Conservation (phyloP, 2,329 filamentous ascomycete genomes). For the Sarocladium brachiariae region DNA sequence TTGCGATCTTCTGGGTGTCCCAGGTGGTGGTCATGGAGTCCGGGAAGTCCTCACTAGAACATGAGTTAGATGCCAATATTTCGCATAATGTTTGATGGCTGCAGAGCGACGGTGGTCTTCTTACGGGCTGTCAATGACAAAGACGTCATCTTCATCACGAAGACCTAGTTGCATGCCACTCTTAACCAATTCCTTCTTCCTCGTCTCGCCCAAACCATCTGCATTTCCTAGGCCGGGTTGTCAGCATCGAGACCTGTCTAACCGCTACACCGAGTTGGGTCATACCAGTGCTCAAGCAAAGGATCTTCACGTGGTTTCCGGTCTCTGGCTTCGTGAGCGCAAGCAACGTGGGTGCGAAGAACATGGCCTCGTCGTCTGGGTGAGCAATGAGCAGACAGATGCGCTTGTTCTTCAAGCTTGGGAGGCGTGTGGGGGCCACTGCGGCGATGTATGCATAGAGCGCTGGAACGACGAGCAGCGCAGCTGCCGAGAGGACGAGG, state of each 20-base stretch:
- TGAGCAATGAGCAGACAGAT: constrained; percentile 93
- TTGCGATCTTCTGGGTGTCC: constrained; percentile 63
- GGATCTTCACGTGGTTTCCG: constrained; percentile 87
- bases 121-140: constrained; percentile 74
- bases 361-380: constrained; percentile 99
- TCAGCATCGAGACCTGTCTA: not conserved
- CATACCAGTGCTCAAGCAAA: constrained; percentile 80
- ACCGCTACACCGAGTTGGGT: not conserved
- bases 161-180: constrained; percentile 74
- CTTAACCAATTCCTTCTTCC: constrained; percentile 76
- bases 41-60: constrained; percentile 56
- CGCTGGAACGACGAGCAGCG: constrained; percentile 36
- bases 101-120: no score
- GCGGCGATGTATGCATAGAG: constrained; percentile 47
- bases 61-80: not conserved
- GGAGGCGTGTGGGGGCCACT: constrained; percentile 47
- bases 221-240: constrained; percentile 57
- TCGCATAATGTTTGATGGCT: not conserved
- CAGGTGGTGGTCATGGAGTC: constrained; percentile 83
- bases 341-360: constrained; percentile 85
- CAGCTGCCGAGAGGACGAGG: constrained; percentile 20
- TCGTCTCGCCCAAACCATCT: constrained; percentile 75
- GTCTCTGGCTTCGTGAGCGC: constrained; percentile 72
- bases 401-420: constrained; percentile 70
- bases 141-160: constrained; percentile 67